Conservation (phyloP, 1,284 basidiomycete genomes). For the Moesziomyces sp. region DNA sequence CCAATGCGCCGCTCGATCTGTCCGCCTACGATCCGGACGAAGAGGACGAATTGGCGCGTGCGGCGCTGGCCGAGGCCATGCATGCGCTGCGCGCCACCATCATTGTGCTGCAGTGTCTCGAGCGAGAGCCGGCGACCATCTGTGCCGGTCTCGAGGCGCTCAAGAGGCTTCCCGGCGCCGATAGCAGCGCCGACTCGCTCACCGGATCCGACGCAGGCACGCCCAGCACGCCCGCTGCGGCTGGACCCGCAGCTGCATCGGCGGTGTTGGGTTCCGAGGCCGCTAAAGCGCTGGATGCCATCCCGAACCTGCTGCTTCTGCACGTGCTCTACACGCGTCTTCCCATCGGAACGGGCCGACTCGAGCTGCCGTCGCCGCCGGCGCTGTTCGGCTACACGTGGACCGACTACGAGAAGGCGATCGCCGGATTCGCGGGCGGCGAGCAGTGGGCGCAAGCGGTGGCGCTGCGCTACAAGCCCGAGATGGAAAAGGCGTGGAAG, state of each 20-base stretch:
- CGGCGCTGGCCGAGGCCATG: slow-evolving; percentile 63
- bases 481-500: slow-evolving; percentile 48
- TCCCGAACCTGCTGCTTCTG: slow-evolving; percentile 59
- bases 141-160: slow-evolving; percentile 32
- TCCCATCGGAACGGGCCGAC: slow-evolving; percentile 37
- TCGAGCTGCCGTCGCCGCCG: slow-evolving; percentile 59
- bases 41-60: slow-evolving; percentile 64
- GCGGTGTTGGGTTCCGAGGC: slow-evolving; percentile 36
- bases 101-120: slow-evolving; percentile 56
- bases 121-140: slow-evolving; percentile 55
- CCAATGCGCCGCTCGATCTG: slow-evolving; percentile 35
- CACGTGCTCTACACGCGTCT: slow-evolving; percentile 63
- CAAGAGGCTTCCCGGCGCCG: slow-evolving; percentile 22
- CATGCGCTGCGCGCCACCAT: slow-evolving; percentile 60
- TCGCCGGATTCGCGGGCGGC: slow-evolving; percentile 60
- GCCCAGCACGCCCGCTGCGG: too few species aligned
- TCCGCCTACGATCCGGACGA: slow-evolving; percentile 49
- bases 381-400: slow-evolving; percentile 59
- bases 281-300: slow-evolving; percentile 55
- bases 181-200: slow-evolving; percentile 1
- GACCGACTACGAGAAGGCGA: slow-evolving; percentile 61
- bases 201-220: neutral
- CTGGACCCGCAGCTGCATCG: neutral
- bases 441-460: slow-evolving; percentile 59
- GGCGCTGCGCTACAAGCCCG: slow-evolving; percentile 50